Percentiles rank a stretch among this genome's conserved stretches.
Evolutionary conservation across 495 filamentous ascomycete genomes (phyloP).

Genomic region (Hyaloscypha finlandica): DNA sequence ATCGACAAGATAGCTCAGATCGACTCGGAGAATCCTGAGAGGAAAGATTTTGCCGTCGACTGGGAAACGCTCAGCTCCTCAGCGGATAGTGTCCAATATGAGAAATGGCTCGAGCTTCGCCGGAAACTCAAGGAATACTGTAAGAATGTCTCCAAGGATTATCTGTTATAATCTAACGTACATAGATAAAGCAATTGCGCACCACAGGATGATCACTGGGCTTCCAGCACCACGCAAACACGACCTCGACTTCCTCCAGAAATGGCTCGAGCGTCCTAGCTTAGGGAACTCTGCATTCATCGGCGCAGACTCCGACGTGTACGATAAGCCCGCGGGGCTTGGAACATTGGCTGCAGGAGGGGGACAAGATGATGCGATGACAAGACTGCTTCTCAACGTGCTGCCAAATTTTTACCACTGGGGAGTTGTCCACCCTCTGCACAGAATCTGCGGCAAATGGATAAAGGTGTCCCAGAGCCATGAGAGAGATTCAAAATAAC

Average conservation of each 20-base stretch:
- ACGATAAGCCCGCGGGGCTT: slow-evolving; percentile 27
- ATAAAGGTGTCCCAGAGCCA: slow-evolving; percentile 5
- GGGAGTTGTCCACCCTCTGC: slow-evolving; percentile 8
- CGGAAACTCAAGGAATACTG: slow-evolving; percentile 27
- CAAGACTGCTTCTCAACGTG: slow-evolving; percentile 17
- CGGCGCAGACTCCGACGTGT: slow-evolving; percentile 20
- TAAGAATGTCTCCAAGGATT: slow-evolving; percentile 1
- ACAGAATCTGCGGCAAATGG: slow-evolving; percentile 5
- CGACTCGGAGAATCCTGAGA: slow-evolving; percentile 22
- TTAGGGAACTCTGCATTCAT: slow-evolving; percentile 21
- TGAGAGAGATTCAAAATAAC: neutral
- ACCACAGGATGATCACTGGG: slow-evolving; percentile 25
- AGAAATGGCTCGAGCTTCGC: slow-evolving; percentile 16
- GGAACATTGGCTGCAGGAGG: slow-evolving; percentile 25
- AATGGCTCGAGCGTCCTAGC: slow-evolving; percentile 29
- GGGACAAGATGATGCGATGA: slow-evolving; percentile 25
- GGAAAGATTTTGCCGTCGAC: slow-evolving; percentile 14
- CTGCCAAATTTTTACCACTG: slow-evolving; percentile 27
- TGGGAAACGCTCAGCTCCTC: slow-evolving; percentile 24
- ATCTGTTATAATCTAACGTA: neutral
- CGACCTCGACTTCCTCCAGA: slow-evolving; percentile 29
- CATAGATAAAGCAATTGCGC: slow-evolving; percentile 25
- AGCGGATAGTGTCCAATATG: slow-evolving; percentile 16
- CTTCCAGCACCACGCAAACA: slow-evolving; percentile 26
- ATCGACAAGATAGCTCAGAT: slow-evolving; percentile 26